Base-by-base conservation (phyloP, 257 asterid species). In the Capsicum chinense region DNA sequence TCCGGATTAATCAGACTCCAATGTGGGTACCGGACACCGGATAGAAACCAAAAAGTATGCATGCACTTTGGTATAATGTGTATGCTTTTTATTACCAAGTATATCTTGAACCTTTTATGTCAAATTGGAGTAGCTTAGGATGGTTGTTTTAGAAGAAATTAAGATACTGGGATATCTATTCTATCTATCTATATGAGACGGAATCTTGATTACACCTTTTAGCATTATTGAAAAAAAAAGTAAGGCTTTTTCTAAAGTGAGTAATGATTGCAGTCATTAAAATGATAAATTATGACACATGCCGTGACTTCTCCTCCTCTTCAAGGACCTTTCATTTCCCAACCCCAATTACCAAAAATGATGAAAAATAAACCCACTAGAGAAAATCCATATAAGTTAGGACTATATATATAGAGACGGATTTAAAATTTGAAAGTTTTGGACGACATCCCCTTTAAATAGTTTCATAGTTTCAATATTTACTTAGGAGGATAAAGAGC, bases 1-100 rank as follows among this genome's bases (percentile, higher is more conserved):
- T 26, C 33, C 33, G 2, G 2, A 26, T 26, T 26, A 26, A 26
- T 26, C 33, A 1, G 33, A 26, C 33, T 26, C 33, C 33, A 26
- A 26, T 26, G 33, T 26, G 33, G 33, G 2, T 26, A 26, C 2
- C 33, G 33, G 2, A 26, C 33, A 26, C 33, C 33, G 33, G 33
- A 26, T 26, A 2, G 33, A 26, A 26, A 26, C 33, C 2, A 26
- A 26, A 26, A 26, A 90, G 90, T 88, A 91, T 92, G 88, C 94
- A 90, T 78, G 84, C 83, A 54, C 71, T 87, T 79, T 80, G 74
- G 83, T 88, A 76, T 84, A 17, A 21, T 52, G 15, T 14, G 15
- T 14, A 14, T 52, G 9, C 63, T 26, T 76, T 59, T 59, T 15
- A 58, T 8, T 73, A 66, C 13, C 78, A 69, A 69, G 78, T 69